Evolutionary conservation across 1,284 basidiomycete genomes (phyloP), one percentile per base, ranked within the genome.

Genomic region (Vanrija sp.): DNA sequence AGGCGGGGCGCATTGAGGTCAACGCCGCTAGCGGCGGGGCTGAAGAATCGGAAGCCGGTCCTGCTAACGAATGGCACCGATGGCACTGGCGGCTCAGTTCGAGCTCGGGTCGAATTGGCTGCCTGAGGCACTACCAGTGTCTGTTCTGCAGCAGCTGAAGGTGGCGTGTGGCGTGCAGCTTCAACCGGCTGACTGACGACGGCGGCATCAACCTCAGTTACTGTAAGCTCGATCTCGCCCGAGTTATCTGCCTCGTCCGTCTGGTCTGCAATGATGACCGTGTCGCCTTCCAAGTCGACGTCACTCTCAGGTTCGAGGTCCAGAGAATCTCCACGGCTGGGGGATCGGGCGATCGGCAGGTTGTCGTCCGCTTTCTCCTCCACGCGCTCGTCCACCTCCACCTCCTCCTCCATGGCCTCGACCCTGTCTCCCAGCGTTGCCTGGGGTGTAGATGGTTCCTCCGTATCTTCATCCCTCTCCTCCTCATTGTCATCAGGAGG

Each of bases 281-380:
- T 52, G 48, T 57, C 51, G 0, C 45, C 55, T 19, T 49, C 55
- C 15, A 43, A 19, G 18, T 52, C 46, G 26, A 53, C 19, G 12
- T 43, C 40, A 1, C 50, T 43, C 16, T 52, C 45, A 15, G 39
- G 43, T 4, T 38, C 38, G 14, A 14, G 42, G 5, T 8, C 16
- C 3, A 8, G 19, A 9, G 23, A 43, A 10, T 43, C 18, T 9
- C 18, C 18, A 25, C 2, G 42, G 42, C 18, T 43, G 4, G 23
- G 42, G 23, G 42, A 43, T 43, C 42, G 42, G 15, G 42, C 42
- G 16, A 43, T 14, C 9, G 23, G 42, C 9, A 43, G 42, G 23
- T 19, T 19, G 19, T 43, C 9, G 42, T 42, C 15, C 21, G 43
- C 42, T 3, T 40, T 38, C 9, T 42, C 47, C 19, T 23, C 19